phyloP scores from a whole-genome alignment of 176 grass and related monocot genomes.

The Phragmites australis region DNA sequence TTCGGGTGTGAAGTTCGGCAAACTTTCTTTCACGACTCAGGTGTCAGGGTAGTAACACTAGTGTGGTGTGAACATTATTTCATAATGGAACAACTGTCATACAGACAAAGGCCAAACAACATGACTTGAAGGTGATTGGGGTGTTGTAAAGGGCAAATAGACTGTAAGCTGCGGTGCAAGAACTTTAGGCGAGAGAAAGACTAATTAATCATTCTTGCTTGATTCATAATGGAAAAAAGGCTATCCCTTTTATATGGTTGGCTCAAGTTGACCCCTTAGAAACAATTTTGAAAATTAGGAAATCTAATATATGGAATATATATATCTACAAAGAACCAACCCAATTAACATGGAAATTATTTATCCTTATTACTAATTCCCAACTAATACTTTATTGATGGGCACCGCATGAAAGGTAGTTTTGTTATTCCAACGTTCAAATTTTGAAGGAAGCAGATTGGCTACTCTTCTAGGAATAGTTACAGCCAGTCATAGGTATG shows the following conservation, averaged over 20 bases:
- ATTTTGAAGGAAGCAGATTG: too few species aligned
- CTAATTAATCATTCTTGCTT: not conserved
- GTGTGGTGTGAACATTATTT: not conserved
- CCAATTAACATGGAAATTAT: not conserved
- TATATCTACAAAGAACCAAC: not conserved
- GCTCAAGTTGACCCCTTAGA: not conserved
- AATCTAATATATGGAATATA: not conserved
- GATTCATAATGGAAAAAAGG: not conserved
- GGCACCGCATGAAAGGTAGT: too few species aligned
- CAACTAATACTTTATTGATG: not conserved
- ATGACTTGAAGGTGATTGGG: not conserved
- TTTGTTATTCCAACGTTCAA: too few species aligned
- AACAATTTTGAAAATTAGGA: not conserved
- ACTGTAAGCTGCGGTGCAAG: not conserved
- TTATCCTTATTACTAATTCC: not conserved
- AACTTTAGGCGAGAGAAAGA: not conserved
- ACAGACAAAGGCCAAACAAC: not conserved
- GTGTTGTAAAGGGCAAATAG: too few species aligned
- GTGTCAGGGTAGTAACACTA: not conserved
- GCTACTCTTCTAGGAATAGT: too few species aligned
- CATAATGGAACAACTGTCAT: not conserved
- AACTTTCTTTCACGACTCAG: not conserved
- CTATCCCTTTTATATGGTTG: not conserved
- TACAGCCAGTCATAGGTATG: not conserved
- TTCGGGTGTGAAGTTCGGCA: too few species aligned